Evolutionary conservation across 2,329 filamentous ascomycete genomes (phyloP), one percentile per base, ranked within the genome.

Genomic region (Penicillium concentricum): DNA sequence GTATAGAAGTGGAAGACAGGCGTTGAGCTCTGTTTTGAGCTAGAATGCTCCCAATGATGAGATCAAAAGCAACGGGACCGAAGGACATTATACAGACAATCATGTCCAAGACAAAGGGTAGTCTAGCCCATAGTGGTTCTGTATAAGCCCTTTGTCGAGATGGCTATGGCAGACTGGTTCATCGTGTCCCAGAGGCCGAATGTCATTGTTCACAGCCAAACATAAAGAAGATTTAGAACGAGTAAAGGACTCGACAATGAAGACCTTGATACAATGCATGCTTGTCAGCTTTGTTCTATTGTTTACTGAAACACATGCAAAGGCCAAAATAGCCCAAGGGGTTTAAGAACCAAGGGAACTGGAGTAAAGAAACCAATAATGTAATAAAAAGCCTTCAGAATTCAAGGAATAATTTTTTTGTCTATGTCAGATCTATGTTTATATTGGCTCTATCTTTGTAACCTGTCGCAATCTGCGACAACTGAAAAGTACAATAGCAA

Each of bases 391-490:
- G 6, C n/a, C 30, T 24, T 22, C 12, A 26, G 28, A 4, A 32
- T 24, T 7, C 22, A 42, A 28, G 16, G 16, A 20, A 41, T 44
- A 20, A 16, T 24, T 24, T 56, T 26, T 42, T 41, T 37, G 24
- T 54, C 20, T 26, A 57, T 42, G 26, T 39, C 26, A 18, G 20
- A 44, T 51, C 53, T 51, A 56, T 59, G 30, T 42, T 39, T 54
- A 52, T 55, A 58, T 50, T 35, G 18, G 41, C 30, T 56, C 47
- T 55, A 53, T 57, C 47, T 38, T 53, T 48, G 43, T 48, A 35
- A 18, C 35, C 35, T 22, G 22, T 37, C 32, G 22, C n/a, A 24
- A 22, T 30, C 30, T 22, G 38, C 5, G 39, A 45, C 22, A 47
- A 16, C 22, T 13, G 3, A 32, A 37, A 46, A 20, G 13, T 20